These are phyloP conservation scores for Stagonosporopsis cucurbitacearum DNA, from an alignment of 2,329 filamentous ascomycete genomes.

Conservation along the genomic window DNA sequence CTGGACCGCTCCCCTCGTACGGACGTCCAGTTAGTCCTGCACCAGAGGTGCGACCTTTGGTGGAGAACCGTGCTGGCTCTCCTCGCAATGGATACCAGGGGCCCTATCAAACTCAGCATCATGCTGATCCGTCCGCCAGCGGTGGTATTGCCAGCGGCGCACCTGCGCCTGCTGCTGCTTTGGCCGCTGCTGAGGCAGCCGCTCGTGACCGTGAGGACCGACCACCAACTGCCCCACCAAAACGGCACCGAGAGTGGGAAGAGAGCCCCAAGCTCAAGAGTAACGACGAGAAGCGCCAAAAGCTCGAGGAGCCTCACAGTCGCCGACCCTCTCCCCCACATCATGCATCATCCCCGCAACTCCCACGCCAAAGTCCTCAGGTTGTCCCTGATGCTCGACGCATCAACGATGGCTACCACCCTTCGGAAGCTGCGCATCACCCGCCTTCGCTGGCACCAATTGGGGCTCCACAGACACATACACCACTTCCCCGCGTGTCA, in stretches of 20 bases:
- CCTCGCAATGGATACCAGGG: constrained; percentile 87
- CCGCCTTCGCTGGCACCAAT: constrained; percentile 66
- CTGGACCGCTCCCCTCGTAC: constrained; percentile 68
- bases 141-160: constrained; percentile 72
- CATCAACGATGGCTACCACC: constrained; percentile 81
- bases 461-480: constrained; percentile 39
- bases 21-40: constrained; percentile 77
- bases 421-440: constrained; percentile 91
- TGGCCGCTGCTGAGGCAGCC: constrained; percentile 71
- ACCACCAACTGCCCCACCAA: constrained; percentile 75
- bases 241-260: constrained; percentile 93
- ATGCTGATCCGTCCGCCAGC: constrained; percentile 66
- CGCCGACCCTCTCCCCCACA: constrained; percentile 64
- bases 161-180: constrained; percentile 68
- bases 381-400: constrained; percentile 67
- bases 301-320: constrained; percentile 82
- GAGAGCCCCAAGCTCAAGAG: constrained; percentile 81
- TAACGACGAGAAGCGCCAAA: constrained; percentile 85
- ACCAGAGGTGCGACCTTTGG: constrained; percentile 80
- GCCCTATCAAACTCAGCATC: constrained; percentile 70
- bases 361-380: constrained; percentile 76
- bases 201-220: constrained; percentile 72
- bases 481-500: constrained; percentile 62
- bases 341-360: constrained; percentile 61
- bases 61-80: constrained; percentile 89